Evolutionary conservation across 352 stramenopile genomes (phyloP).

Genomic region (Phytophthora sojae): DNA sequence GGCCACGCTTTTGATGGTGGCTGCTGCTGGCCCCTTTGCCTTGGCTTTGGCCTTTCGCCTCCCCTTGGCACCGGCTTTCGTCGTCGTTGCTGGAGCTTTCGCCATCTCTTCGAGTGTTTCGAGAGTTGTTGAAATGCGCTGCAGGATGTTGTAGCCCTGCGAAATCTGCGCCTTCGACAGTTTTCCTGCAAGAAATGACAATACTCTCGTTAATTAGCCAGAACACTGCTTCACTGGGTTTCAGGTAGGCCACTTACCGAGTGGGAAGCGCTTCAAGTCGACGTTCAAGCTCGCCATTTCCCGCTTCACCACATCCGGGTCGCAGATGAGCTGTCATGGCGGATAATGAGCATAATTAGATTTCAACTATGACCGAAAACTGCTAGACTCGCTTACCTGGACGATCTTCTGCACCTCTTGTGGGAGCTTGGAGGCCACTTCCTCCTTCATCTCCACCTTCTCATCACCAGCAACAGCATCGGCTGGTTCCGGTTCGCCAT

Average conservation of each 20-base stretch:
- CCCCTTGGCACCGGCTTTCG: conserved; percentile 29
- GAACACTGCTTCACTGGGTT: background rate
- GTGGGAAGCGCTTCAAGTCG: conserved; percentile 61
- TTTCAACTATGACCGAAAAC: background rate
- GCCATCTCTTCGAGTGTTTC: conserved; percentile 48
- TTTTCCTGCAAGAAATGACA: conserved; percentile 28
- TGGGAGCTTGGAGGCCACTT: conserved; percentile 36
- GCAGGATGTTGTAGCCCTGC: conserved; percentile 62
- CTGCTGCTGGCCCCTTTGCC: conserved; percentile 27
- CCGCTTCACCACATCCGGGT: conserved; percentile 52
- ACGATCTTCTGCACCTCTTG: conserved; percentile 48
- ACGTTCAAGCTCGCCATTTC: conserved; percentile 60
- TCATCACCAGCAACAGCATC: conserved; percentile 22
- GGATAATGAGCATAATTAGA: conserved; percentile 12
- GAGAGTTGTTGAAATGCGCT: conserved; percentile 52
- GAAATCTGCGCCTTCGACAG: conserved; percentile 71
- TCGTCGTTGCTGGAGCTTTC: conserved; percentile 25
- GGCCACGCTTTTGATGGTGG: conserved; percentile 23
- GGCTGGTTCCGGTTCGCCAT: conserved; percentile 40
- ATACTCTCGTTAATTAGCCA: conserved; percentile 3
- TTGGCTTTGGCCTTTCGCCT: conserved; percentile 39
- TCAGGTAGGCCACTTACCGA: conserved; percentile 30
- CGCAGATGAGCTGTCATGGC: conserved; percentile 55
- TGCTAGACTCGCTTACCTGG: conserved; percentile 24
- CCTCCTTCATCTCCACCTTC: conserved; percentile 41